Base-by-base conservation (phyloP, 78 protist genomes). In the Speleostelium caveatum region DNA sequence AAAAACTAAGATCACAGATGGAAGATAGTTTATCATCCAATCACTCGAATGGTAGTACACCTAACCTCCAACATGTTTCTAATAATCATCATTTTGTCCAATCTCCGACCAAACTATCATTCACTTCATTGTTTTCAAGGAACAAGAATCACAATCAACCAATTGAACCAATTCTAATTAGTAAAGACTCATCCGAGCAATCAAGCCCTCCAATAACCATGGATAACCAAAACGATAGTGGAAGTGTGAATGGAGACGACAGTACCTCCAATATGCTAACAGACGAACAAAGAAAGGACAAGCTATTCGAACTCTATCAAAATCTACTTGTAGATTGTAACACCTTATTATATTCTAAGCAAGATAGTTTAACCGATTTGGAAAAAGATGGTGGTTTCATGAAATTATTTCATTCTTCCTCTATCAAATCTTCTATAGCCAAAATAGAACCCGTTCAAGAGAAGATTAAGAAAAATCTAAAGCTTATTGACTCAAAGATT, bases 201-300 rank as follows among this genome's bases (percentile, higher is more conserved):
- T n/a, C 72, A 65, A 36, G 49, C 1, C 6, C 53, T 14, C 22
- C 19, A 10, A 38, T 45, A 45, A 16, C 75, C 28, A 45, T 59
- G 2, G 36, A 55, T 1, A 45, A 69, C 26, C 58, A 69, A 69
- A 28, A 45, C 75, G 30, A 16, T 58, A n/a, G 63, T 58, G 19
- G 16, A n/a, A 45, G 53, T 45, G 53, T 45, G 53, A 10, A 45
- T 45, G n/a, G n/a, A 14, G 10, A 45, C 10, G 10, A 45, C 6
- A 45, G 53, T 10, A 45, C n/a, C 53, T 14, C n/a, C 10, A 10
- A 45, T 45, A 10, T 6, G 10, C 53, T 45, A 45, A 41, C 78
- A 1, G 91, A 83, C 59, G 51, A 61, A 24, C 68, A 83, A 32
- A 83, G 91, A 83, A 83, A 83, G 39, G 45, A 72, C 30, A 80